Conservation (phyloP, 345 rosid genomes). For the Noccaea caerulescens region DNA sequence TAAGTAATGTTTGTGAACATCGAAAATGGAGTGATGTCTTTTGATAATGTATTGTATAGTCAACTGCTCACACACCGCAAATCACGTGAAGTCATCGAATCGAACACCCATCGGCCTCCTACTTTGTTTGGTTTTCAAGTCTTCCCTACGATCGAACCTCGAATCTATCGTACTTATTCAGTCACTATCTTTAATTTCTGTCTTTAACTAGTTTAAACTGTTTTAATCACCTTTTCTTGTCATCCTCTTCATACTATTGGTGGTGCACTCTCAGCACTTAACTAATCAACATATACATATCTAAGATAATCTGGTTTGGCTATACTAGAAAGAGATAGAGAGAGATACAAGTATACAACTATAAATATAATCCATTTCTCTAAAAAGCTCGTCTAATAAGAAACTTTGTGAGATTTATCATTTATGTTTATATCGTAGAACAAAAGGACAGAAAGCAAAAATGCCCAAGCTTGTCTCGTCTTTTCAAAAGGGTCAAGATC, state of each 20-base stretch:
- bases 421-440: not conserved
- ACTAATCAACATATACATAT: not conserved
- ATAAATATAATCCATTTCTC: not conserved
- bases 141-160: constrained; percentile 41
- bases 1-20: constrained; percentile 35
- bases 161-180: constrained; percentile 27
- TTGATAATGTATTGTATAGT: constrained; percentile 41
- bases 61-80: constrained; percentile 48
- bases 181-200: constrained; percentile 8
- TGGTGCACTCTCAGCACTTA: not conserved
- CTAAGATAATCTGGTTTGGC: constrained; percentile 1
- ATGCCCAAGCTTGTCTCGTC: constrained; percentile 7
- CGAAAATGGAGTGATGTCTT: constrained; percentile 39
- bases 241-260: not conserved
- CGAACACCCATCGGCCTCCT: constrained; percentile 43
- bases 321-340: not conserved
- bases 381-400: not conserved
- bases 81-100: constrained; percentile 47
- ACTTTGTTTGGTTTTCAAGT: constrained; percentile 37
- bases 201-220: not conserved
- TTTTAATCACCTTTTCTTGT: not conserved
- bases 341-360: not conserved
- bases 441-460: not conserved
- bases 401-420: not conserved
- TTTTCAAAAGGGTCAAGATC: constrained; percentile 21